Evolutionary conservation across 129 eudicot species (phyloP).

Genomic region (Solidago caesia): DNA sequence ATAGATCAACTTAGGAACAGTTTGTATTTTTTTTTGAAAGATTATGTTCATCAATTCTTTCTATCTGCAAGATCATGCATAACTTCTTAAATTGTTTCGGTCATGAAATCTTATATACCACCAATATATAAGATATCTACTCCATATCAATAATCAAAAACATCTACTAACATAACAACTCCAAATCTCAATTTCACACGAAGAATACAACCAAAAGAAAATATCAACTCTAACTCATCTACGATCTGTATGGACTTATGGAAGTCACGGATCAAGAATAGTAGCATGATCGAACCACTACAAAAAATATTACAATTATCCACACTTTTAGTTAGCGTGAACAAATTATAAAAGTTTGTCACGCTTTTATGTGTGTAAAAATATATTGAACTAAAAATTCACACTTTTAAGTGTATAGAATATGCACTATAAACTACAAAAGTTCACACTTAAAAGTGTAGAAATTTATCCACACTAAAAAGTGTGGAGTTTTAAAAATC

Average conservation of each 20-base stretch:
- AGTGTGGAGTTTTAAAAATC: no score
- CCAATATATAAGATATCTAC: not conserved
- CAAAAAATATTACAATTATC: no score
- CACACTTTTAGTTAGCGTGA: no score
- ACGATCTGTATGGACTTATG: not conserved
- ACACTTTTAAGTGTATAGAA: no score
- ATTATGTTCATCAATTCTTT: not conserved
- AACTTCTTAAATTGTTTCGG: not conserved
- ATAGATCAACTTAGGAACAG: not conserved
- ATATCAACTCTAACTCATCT: not conserved
- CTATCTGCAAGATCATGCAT: not conserved
- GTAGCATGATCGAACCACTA: not conserved
- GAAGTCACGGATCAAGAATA: not conserved
- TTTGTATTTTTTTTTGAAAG: not conserved
- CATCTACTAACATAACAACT: not conserved
- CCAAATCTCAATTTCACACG: not conserved
- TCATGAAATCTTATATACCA: not conserved
- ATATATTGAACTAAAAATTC: no score
- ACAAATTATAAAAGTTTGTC: no score
- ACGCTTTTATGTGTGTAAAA: no score
- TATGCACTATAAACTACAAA: no score
- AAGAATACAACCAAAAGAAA: not conserved
- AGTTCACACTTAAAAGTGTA: no score
- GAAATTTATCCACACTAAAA: no score
- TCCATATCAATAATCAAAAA: not conserved